Percentiles rank a stretch among this genome's conserved stretches.
Conservation (phyloP, 176 grass and related monocot species). For the Triticum dicoccoides region DNA sequence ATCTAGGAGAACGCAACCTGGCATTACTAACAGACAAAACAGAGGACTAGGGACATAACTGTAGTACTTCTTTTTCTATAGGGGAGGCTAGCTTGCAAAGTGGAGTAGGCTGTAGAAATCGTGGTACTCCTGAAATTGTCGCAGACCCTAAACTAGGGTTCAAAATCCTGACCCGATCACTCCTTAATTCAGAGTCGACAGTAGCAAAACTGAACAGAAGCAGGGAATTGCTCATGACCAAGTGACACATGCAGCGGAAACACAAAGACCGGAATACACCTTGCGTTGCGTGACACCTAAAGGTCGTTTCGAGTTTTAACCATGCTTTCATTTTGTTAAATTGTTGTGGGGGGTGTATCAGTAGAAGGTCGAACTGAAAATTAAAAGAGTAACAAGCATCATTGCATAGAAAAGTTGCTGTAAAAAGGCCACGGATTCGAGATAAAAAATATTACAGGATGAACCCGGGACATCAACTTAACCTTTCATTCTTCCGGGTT, state of each 20-base stretch:
- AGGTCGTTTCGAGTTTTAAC: not conserved
- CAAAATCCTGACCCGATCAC: not conserved
- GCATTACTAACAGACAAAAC: no score
- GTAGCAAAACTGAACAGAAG: not conserved
- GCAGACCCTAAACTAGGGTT: not conserved
- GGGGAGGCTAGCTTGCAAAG: not conserved
- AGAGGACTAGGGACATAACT: no score
- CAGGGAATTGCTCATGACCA: not conserved
- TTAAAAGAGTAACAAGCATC: not conserved
- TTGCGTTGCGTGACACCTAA: not conserved
- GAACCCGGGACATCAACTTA: not conserved
- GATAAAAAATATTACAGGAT: slow-evolving; percentile 32
- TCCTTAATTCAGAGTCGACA: not conserved
- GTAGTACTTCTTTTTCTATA: not conserved
- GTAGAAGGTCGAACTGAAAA: not conserved
- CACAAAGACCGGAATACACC: not conserved
- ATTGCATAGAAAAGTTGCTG: not conserved
- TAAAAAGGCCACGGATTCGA: not conserved
- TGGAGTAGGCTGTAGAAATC: no score
- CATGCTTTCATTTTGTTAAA: not conserved
- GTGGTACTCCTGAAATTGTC: not conserved
- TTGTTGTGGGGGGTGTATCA: not conserved
- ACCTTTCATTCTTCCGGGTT: not conserved
- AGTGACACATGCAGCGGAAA: not conserved
- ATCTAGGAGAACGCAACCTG: no score